Conservation (phyloP, 352 stramenopile genomes). For the Phytopythium delawarense region DNA sequence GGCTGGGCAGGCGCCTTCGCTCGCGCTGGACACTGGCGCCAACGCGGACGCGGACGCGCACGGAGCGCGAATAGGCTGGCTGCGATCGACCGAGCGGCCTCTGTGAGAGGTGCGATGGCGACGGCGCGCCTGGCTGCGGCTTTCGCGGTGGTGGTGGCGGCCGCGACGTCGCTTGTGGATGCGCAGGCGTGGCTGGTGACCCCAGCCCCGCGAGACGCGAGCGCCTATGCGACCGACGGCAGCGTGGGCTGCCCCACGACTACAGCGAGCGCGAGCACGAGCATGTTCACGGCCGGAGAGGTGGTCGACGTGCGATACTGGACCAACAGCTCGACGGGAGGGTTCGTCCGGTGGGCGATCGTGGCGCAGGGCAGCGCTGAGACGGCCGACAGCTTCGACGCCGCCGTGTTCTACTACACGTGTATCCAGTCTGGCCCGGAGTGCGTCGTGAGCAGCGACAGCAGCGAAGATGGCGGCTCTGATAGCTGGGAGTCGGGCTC, state of each 20-base stretch:
- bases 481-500: background rate
- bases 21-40: background rate
- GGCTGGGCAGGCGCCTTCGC: background rate
- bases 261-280: slow-evolving; percentile 24
- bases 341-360: slow-evolving; percentile 45
- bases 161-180: slow-evolving; percentile 2
- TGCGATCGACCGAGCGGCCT: background rate
- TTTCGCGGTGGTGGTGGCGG: background rate
- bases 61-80: background rate
- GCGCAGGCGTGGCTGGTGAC: slow-evolving; percentile 41
- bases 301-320: slow-evolving; percentile 44
- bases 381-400: slow-evolving; percentile 34
- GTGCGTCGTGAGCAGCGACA: slow-evolving; percentile 15
- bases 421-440: slow-evolving; percentile 39
- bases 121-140: background rate
- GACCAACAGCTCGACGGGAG: slow-evolving; percentile 48
- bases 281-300: slow-evolving; percentile 30
- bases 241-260: slow-evolving; percentile 27
- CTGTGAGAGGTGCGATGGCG: background rate
- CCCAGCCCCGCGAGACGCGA: slow-evolving; percentile 29
- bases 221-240: slow-evolving; percentile 24
- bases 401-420: slow-evolving; percentile 51
- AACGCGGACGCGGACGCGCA: background rate
- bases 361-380: slow-evolving; percentile 29
- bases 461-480: background rate